These are phyloP conservation scores for Polyrhizophydium stewartii DNA, from an alignment of 371 early-diverging fungal genomes.

Conservation along the genomic window DNA sequence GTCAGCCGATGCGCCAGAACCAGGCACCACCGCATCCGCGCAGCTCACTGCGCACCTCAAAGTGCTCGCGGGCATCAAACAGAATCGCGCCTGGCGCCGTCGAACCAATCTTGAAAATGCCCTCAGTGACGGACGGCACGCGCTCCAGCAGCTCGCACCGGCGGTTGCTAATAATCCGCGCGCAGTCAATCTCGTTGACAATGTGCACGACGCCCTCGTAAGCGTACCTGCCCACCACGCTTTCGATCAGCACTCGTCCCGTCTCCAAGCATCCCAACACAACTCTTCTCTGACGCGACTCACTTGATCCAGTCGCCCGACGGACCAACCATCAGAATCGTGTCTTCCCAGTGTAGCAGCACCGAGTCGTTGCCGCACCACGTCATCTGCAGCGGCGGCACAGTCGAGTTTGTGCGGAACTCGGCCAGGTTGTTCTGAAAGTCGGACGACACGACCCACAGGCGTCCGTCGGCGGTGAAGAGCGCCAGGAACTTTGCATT, in stretches of 20 bases:
- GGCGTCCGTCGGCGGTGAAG: slow-evolving; percentile 70
- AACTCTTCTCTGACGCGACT: background rate
- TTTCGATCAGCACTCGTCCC: background rate
- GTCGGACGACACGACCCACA: slow-evolving; percentile 94
- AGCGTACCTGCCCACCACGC: slow-evolving; percentile 40
- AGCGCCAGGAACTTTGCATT: slow-evolving; percentile 89
- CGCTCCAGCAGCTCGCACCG: slow-evolving; percentile 82
- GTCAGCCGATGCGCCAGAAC: too few species aligned
- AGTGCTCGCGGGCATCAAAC: slow-evolving; percentile 88
- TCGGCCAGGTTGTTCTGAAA: slow-evolving; percentile 91
- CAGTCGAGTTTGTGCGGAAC: slow-evolving; percentile 60
- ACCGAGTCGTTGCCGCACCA: slow-evolving; percentile 96
- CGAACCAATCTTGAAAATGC: slow-evolving; percentile 91
- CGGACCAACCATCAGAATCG: slow-evolving; percentile 86
- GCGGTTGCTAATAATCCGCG: slow-evolving; percentile 80
- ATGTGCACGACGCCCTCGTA: slow-evolving; percentile 78
- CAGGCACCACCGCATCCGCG: too few species aligned
- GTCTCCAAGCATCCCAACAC: slow-evolving; percentile 1
- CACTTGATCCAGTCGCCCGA: slow-evolving; percentile 87
- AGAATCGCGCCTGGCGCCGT: slow-evolving; percentile 91
- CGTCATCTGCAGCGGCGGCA: slow-evolving; percentile 69
- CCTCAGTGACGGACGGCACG: slow-evolving; percentile 73
- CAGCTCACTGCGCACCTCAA: slow-evolving; percentile 51
- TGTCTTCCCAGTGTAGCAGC: slow-evolving; percentile 75
- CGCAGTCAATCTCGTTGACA: slow-evolving; percentile 87